Conservation (phyloP, 2,329 filamentous ascomycete genomes). For the Claviceps purpurea region DNA sequence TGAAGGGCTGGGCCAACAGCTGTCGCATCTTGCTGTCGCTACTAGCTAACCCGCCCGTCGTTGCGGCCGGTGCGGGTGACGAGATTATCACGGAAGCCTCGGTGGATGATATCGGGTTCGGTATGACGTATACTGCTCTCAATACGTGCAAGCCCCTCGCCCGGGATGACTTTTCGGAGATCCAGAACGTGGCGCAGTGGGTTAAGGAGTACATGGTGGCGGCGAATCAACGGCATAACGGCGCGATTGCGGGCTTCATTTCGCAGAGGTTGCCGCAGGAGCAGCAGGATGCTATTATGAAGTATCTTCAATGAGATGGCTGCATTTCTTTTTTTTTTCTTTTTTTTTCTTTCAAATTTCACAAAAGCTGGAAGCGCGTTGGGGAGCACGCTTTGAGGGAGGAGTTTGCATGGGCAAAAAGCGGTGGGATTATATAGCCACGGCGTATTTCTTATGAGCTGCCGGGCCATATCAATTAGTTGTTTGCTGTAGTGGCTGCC, state of each 20-base stretch:
- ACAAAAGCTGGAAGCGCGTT: too few relatives aligned
- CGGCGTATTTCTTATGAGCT: too few relatives aligned
- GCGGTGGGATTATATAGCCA: too few relatives aligned
- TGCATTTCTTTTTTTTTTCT: background rate
- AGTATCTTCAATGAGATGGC: slow-evolving; percentile 30
- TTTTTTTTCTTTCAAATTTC: background rate
- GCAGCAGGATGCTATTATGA: slow-evolving; percentile 37
- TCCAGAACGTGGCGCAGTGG: slow-evolving; percentile 73
- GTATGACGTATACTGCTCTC: slow-evolving; percentile 83
- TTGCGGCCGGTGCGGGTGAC: slow-evolving; percentile 51
- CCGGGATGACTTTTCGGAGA: slow-evolving; percentile 74
- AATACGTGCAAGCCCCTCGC: slow-evolving; percentile 72
- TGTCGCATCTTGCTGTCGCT: slow-evolving; percentile 82
- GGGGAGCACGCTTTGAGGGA: too few relatives aligned
- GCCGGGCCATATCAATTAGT: too few relatives aligned
- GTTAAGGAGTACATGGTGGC: slow-evolving; percentile 65
- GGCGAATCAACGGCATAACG: slow-evolving; percentile 60
- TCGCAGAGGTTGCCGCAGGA: slow-evolving; percentile 55
- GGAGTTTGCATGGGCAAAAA: too few relatives aligned
- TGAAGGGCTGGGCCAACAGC: slow-evolving; percentile 84
- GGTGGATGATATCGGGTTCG: slow-evolving; percentile 89
- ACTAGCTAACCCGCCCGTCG: slow-evolving; percentile 69
- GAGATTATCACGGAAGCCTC: slow-evolving; percentile 78
- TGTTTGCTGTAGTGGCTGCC: too few relatives aligned
- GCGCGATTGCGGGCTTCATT: slow-evolving; percentile 58